These are phyloP conservation scores for Fomitopsis serialis DNA, from an alignment of 768 basidiomycete genomes.

Conservation along the genomic window DNA sequence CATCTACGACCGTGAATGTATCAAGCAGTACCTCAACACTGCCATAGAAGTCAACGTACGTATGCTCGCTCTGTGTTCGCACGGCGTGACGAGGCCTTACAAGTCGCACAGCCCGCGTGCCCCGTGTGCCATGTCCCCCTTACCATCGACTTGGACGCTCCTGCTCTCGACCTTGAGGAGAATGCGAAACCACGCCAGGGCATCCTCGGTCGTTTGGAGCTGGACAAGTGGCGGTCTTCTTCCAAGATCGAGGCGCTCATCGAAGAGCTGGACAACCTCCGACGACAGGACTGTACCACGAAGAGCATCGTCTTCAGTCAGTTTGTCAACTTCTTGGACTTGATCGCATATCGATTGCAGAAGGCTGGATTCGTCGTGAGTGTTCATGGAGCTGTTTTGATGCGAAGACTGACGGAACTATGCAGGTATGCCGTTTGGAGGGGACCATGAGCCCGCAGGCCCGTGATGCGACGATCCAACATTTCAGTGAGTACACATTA, in stretches of 20 bases:
- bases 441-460: slow-evolving; percentile 98
- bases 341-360: slow-evolving; percentile 90
- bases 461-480: slow-evolving; percentile 88
- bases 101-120: slow-evolving; percentile 65
- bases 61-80: slow-evolving; percentile 8
- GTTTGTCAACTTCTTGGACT: slow-evolving; percentile 89
- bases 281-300: slow-evolving; percentile 80
- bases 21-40: slow-evolving; percentile 84
- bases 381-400: slow-evolving; percentile 3
- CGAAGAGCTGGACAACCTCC: slow-evolving; percentile 85
- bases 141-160: slow-evolving; percentile 94
- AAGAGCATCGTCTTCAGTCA: slow-evolving; percentile 98
- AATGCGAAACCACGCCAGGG: slow-evolving; percentile 64
- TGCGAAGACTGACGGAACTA: neutral
- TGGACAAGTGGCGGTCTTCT: slow-evolving; percentile 91
- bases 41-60: slow-evolving; percentile 59
- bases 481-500: slow-evolving; percentile 65
- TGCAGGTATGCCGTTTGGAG: slow-evolving; percentile 86
- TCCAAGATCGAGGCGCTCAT: slow-evolving; percentile 95
- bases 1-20: slow-evolving; percentile 94
- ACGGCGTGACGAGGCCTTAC: neutral
- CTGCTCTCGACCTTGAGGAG: slow-evolving; percentile 81
- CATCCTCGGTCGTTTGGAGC: slow-evolving; percentile 84
- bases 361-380: slow-evolving; percentile 84
- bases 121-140: slow-evolving; percentile 91